phyloP scores from a whole-genome alignment of 2,329 filamentous ascomycete genomes.

The Ophioceras dolichostomum region DNA sequence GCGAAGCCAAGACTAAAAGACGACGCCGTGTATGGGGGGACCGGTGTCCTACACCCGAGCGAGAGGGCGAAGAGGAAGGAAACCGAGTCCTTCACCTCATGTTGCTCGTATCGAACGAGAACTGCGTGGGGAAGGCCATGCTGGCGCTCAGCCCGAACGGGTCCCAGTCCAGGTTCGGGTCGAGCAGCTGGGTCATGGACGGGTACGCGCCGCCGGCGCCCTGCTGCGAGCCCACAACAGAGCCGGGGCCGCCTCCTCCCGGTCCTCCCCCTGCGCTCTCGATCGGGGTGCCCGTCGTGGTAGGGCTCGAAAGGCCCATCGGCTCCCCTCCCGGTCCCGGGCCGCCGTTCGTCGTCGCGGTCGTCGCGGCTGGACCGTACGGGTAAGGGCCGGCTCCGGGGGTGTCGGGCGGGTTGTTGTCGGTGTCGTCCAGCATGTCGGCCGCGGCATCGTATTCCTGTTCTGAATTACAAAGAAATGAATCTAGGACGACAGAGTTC shows the following conservation, averaged over 20 bases:
- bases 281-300: conserved; percentile 9
- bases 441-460: conserved; percentile 91
- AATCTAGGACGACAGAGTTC: conserved; percentile 57
- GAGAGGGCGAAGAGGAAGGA: too few relatives aligned
- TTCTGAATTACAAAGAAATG: conserved; percentile 62
- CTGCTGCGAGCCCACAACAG: conserved; percentile 18
- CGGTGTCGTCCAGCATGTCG: conserved; percentile 76
- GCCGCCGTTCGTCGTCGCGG: conserved; percentile 21
- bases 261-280: too few relatives aligned
- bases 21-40: too few relatives aligned
- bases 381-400: conserved; percentile 57
- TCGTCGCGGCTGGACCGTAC: conserved; percentile 34
- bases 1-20: too few relatives aligned
- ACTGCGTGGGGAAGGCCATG: conserved; percentile 87
- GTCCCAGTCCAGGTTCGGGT: conserved; percentile 83
- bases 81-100: conserved; percentile 21
- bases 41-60: too few relatives aligned
- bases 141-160: conserved; percentile 87
- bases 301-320: conserved; percentile 8
- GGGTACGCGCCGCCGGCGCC: conserved; percentile 55
- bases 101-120: conserved; percentile 57
- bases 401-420: conserved; percentile 49
- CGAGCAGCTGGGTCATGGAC: conserved; percentile 50
- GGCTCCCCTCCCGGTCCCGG: conserved; percentile 16
- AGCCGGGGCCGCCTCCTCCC: conserved; percentile 1